A percentile compares a stretch with the other conserved stretches of the same genome.
Conservation (phyloP, 257 asterid genomes). For the Gentiana dahurica region DNA sequence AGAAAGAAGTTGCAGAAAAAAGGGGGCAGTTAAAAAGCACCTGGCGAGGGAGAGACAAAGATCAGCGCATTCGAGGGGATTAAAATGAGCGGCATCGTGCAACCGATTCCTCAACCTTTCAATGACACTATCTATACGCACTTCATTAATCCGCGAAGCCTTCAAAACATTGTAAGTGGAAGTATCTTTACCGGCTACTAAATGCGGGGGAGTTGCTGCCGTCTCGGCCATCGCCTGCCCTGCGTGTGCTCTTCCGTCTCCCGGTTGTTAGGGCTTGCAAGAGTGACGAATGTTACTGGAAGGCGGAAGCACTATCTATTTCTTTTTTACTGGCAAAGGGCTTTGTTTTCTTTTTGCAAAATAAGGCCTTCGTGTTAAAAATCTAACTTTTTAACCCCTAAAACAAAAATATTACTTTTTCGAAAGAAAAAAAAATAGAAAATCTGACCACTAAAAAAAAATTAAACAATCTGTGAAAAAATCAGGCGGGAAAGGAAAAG, state of each 20-base stretch:
- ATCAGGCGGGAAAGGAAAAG: too few relatives aligned
- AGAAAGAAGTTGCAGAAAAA: not conserved
- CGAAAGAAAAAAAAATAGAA: too few relatives aligned
- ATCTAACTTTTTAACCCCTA: too few relatives aligned
- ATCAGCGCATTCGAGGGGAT: slow-evolving; percentile 26
- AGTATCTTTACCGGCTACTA: slow-evolving; percentile 1
- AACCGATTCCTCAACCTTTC: slow-evolving; percentile 31
- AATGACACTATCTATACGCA: slow-evolving; percentile 38
- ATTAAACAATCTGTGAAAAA: too few relatives aligned
- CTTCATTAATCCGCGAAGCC: slow-evolving; percentile 25
- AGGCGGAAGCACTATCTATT: too few relatives aligned
- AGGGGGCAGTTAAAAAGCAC: slow-evolving; percentile 8
- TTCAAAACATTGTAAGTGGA: not conserved
- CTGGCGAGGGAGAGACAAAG: slow-evolving; percentile 67
- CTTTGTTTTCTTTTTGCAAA: too few relatives aligned
- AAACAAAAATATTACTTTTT: too few relatives aligned
- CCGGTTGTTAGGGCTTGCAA: too few relatives aligned
- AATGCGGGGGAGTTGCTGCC: slow-evolving; percentile 19
- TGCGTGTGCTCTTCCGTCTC: not conserved
- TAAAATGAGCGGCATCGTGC: slow-evolving; percentile 10
- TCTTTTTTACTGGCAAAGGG: too few relatives aligned
- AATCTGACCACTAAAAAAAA: too few relatives aligned
- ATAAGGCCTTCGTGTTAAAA: too few relatives aligned
- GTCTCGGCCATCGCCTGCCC: slow-evolving; percentile 11
- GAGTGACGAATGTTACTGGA: too few relatives aligned